Conservation (phyloP, 371 early-diverging fungal species). For the Haplosporangium sp. region DNA sequence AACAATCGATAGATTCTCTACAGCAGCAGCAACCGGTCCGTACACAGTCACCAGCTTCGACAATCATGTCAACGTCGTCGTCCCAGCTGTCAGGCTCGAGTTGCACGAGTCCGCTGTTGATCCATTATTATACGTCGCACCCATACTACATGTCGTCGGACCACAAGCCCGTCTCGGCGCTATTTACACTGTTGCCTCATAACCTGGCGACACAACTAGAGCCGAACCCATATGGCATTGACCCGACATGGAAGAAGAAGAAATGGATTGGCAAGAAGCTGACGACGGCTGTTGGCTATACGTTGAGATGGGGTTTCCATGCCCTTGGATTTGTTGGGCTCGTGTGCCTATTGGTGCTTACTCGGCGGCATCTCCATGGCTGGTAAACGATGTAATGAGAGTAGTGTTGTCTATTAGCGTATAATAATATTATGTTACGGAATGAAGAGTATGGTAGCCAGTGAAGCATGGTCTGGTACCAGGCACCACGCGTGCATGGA, state of each 20-base stretch:
- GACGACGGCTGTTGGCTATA: conserved; percentile 42
- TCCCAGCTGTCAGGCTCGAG: not conserved
- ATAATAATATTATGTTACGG: not conserved
- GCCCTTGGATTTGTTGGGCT: conserved; percentile 27
- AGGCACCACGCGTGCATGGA: not conserved
- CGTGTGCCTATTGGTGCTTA: conserved; percentile 16
- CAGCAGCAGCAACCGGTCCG: conserved; percentile 10
- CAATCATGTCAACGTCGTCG: conserved; percentile 9
- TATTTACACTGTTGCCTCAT: conserved; percentile 45
- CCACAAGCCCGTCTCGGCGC: conserved; percentile 57
- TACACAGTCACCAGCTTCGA: conserved; percentile 20
- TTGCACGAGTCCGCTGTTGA: conserved; percentile 34
- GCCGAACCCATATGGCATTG: conserved; percentile 41
- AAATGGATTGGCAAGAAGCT: conserved; percentile 50
- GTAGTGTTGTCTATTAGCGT: not conserved
- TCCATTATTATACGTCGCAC: conserved; percentile 55
- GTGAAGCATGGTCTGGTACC: not conserved
- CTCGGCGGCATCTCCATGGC: conserved; percentile 37
- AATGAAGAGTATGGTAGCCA: not conserved
- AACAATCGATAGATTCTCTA: not conserved
- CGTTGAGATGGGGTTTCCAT: conserved; percentile 45
- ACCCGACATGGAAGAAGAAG: conserved; percentile 45
- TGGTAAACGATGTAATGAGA: conserved; percentile 9
- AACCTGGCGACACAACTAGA: conserved; percentile 34
- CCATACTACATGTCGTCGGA: conserved; percentile 52